Percentiles rank a stretch among this genome's conserved stretches.
These are phyloP conservation scores for Sugiyamaella sp. DNA, from an alignment of 1,139 yeast species.

Conservation along the genomic window DNA sequence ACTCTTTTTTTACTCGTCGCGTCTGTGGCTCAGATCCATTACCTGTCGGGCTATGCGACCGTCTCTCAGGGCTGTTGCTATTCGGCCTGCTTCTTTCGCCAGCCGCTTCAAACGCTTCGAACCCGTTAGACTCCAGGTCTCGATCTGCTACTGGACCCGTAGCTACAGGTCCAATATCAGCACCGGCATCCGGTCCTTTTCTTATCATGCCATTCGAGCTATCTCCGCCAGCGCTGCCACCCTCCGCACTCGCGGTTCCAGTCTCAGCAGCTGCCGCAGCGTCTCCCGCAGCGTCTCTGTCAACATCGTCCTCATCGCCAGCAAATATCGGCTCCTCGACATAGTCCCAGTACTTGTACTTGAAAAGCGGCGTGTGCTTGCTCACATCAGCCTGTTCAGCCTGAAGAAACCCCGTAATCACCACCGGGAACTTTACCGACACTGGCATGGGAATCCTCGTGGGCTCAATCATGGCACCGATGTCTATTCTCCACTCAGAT, in stretches of 20 bases:
- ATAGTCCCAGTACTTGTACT: constrained; percentile 66
- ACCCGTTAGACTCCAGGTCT: not conserved
- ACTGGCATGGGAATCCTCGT: constrained; percentile 47
- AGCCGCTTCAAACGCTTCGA: not conserved
- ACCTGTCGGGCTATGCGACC: constrained; percentile 10
- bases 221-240: not conserved
- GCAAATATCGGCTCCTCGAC: constrained; percentile 48
- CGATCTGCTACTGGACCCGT: not conserved
- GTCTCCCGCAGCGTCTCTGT: constrained; percentile 15
- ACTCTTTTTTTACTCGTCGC: constrained; percentile 40
- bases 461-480: constrained; percentile 13
- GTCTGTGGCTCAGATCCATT: constrained; percentile 5
- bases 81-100: not conserved
- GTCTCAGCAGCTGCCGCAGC: not conserved
- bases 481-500: not conserved
- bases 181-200: not conserved
- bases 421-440: constrained; percentile 69
- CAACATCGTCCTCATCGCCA: constrained; percentile 38
- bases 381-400: constrained; percentile 51
- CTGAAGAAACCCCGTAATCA: constrained; percentile 56
- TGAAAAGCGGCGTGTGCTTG: constrained; percentile 59
- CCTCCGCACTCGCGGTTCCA: too few relatives aligned
- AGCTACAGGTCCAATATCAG: not conserved
- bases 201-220: not conserved
- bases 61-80: not conserved